Evolutionary conservation across 345 rosid genomes (phyloP).

Genomic region (Corchorus olitorius): DNA sequence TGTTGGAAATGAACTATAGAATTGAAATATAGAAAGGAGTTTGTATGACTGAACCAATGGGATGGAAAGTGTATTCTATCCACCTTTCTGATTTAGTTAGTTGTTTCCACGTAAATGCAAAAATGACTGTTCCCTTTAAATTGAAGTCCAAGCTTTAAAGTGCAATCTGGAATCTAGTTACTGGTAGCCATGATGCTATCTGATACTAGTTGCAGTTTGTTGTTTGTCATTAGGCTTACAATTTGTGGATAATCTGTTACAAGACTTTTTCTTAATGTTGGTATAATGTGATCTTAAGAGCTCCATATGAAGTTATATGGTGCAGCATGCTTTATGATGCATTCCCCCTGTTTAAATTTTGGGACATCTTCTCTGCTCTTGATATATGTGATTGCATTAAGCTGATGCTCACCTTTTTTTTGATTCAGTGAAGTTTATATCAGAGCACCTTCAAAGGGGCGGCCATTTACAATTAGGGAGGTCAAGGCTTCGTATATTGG

Average conservation of each 20-base stretch:
- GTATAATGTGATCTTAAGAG: background rate
- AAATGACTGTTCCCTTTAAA: too few species aligned
- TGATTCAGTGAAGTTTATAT: conserved; percentile 82
- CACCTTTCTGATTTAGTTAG: background rate
- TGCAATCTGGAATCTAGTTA: background rate
- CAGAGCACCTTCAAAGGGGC: conserved; percentile 79
- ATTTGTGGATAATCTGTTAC: background rate
- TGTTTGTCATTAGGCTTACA: background rate
- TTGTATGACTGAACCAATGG: background rate
- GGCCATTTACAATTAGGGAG: conserved; percentile 83
- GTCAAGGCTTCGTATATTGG: conserved; percentile 94
- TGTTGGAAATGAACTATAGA: background rate
- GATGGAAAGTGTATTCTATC: background rate
- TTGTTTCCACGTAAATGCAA: background rate
- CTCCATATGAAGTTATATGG: background rate
- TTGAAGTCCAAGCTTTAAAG: background rate
- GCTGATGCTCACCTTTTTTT: conserved; percentile 27
- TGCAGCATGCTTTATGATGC: background rate
- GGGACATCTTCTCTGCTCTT: background rate
- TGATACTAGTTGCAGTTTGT: background rate
- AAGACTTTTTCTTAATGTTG: background rate
- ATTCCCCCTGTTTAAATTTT: background rate
- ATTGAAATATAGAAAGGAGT: background rate
- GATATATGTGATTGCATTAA: background rate
- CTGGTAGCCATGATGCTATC: background rate